These are phyloP conservation scores for Lobosporangium transversale DNA, from an alignment of 192 early-diverging fungal species.

Conservation along the genomic window DNA sequence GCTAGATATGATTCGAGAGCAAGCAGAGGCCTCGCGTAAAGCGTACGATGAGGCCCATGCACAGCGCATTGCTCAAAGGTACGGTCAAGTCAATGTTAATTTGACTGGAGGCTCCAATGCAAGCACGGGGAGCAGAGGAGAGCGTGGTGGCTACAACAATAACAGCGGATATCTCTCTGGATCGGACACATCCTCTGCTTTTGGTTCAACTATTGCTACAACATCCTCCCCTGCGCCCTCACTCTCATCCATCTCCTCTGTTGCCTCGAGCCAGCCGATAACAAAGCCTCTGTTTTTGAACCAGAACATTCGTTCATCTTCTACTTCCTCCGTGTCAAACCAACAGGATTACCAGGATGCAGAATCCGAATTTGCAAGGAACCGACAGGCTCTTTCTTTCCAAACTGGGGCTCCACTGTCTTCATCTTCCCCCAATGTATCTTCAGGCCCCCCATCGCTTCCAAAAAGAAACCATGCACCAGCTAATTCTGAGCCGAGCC, in stretches of 20 bases:
- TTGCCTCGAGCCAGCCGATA: slow-evolving; percentile 20
- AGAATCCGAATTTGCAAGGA: slow-evolving; percentile 35
- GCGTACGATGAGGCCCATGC: slow-evolving; percentile 49
- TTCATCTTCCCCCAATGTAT: not conserved
- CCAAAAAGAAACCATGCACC: slow-evolving; percentile 22
- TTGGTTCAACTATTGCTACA: slow-evolving; percentile 47
- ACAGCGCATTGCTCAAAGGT: slow-evolving; percentile 32
- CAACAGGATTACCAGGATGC: slow-evolving; percentile 16
- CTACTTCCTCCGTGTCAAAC: not conserved
- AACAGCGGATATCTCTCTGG: slow-evolving; percentile 29
- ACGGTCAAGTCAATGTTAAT: slow-evolving; percentile 30
- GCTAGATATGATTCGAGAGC: slow-evolving; percentile 42
- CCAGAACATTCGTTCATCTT: slow-evolving; percentile 20
- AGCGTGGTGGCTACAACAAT: not conserved
- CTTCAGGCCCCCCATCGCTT: slow-evolving; percentile 15
- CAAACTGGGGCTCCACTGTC: slow-evolving; percentile 26
- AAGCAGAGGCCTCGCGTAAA: slow-evolving; percentile 43
- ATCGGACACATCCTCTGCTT: slow-evolving; percentile 40
- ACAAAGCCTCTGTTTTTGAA: slow-evolving; percentile 45
- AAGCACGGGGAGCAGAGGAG: slow-evolving; percentile 21
- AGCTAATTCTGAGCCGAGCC: not conserved
- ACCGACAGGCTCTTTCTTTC: slow-evolving; percentile 43
- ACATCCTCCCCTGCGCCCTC: slow-evolving; percentile 47
- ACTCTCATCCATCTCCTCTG: slow-evolving; percentile 37
- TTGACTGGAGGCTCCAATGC: slow-evolving; percentile 36